Evolutionary conservation across 768 basidiomycete species (phyloP).

Genomic region (Panaeolus papilionaceus): DNA sequence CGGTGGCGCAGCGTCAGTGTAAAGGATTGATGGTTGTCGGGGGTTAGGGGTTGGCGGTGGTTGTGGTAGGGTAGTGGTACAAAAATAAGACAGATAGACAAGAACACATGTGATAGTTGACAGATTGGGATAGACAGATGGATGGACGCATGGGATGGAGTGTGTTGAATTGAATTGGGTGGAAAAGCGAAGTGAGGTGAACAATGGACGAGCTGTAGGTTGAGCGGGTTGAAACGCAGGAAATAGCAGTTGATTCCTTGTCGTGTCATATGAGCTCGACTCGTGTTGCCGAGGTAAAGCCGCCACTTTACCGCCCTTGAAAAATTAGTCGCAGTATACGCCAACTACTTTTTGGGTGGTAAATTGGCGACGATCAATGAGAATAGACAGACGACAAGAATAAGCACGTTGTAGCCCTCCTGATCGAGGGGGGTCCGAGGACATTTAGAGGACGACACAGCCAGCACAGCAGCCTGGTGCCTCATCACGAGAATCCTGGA

Average conservation of each 20-base stretch:
- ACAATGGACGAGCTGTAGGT: background rate
- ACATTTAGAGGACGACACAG: constrained; percentile 6
- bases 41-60: background rate
- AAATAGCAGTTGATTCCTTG: constrained; percentile 9
- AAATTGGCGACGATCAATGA: background rate
- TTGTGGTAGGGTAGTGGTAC: background rate
- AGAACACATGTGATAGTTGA: background rate
- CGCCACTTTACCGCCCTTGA: constrained; percentile 8
- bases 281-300: constrained; percentile 3
- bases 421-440: background rate
- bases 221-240: background rate
- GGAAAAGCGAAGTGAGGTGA: background rate
- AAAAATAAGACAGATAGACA: background rate
- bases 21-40: too few species aligned
- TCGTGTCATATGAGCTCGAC: background rate
- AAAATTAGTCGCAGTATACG: background rate
- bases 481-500: background rate
- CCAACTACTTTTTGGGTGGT: background rate
- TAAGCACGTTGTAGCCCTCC: background rate
- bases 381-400: background rate
- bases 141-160: background rate
- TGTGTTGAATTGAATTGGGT: background rate
- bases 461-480: constrained; percentile 12
- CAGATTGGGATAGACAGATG: constrained; percentile 2
- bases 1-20: background rate